These are phyloP conservation scores for Fonsecaea erecta DNA, from an alignment of 2,329 filamentous ascomycete species.

Conservation along the genomic window DNA sequence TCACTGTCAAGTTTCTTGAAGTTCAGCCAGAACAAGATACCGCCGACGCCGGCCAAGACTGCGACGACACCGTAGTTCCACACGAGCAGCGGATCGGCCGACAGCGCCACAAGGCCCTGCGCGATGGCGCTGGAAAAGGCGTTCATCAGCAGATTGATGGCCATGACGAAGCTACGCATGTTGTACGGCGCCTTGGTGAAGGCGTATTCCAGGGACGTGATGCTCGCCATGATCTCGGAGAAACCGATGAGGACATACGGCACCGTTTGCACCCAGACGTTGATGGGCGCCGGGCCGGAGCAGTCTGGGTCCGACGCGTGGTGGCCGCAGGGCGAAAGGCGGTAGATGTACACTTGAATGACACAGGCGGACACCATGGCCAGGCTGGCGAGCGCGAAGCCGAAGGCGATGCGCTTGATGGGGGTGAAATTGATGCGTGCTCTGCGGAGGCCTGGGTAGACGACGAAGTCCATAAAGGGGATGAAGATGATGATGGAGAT, in stretches of 20 bases:
- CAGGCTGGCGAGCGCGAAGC: slow-evolving; percentile 54
- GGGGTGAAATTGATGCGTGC: slow-evolving; percentile 57
- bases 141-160: slow-evolving; percentile 71
- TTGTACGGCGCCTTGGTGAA: slow-evolving; percentile 78
- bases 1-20: slow-evolving; percentile 68
- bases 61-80: slow-evolving; percentile 74
- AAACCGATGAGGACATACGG: slow-evolving; percentile 39
- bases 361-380: slow-evolving; percentile 58
- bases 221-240: slow-evolving; percentile 46
- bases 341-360: slow-evolving; percentile 61
- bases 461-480: slow-evolving; percentile 57
- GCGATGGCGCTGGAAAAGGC: slow-evolving; percentile 72
- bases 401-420: slow-evolving; percentile 58
- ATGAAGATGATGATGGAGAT: slow-evolving; percentile 60
- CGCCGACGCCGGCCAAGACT: slow-evolving; percentile 66
- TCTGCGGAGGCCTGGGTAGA: slow-evolving; percentile 58
- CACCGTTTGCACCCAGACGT: slow-evolving; percentile 57
- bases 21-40: slow-evolving; percentile 69
- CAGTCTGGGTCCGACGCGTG: slow-evolving; percentile 59
- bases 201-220: slow-evolving; percentile 73
- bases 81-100: slow-evolving; percentile 67
- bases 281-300: slow-evolving; percentile 60
- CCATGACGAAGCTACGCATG: slow-evolving; percentile 73
- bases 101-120: slow-evolving; percentile 68
- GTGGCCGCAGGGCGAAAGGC: slow-evolving; percentile 63